Conservation (phyloP, 164 flowering plant genomes). For the Echeveria elegans region DNA sequence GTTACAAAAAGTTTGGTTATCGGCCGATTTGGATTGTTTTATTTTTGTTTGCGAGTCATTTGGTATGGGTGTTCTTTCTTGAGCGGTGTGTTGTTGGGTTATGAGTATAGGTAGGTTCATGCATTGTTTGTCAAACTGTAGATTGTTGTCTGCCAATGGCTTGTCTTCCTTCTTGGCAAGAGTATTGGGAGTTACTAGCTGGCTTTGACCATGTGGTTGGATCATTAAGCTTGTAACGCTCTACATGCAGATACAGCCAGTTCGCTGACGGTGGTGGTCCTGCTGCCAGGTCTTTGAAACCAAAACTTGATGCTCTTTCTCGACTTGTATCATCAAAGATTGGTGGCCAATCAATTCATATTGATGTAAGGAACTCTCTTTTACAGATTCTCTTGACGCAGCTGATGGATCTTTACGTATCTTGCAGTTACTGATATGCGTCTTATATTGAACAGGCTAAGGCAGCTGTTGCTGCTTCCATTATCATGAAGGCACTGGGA, state of each 20-base stretch:
- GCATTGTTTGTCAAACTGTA: not conserved
- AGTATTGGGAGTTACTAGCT: not conserved
- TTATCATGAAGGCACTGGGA: constrained; percentile 48
- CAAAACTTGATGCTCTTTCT: constrained; percentile 30
- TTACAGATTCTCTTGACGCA: not conserved
- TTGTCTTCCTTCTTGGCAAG: too few relatives aligned
- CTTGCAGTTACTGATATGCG: not conserved
- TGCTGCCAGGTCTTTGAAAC: constrained; percentile 38
- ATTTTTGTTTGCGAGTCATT: too few relatives aligned
- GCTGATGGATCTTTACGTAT: not conserved
- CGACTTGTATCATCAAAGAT: constrained; percentile 18
- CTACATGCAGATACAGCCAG: constrained; percentile 38
- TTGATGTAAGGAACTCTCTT: constrained; percentile 28
- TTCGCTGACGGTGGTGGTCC: constrained; percentile 62
- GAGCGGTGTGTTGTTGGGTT: too few relatives aligned
- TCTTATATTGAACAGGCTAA: constrained; percentile 24
- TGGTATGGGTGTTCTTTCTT: too few relatives aligned
- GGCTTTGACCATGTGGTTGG: too few relatives aligned
- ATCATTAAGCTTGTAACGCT: too few relatives aligned
- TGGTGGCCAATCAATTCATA: constrained; percentile 20
- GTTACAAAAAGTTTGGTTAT: too few relatives aligned
- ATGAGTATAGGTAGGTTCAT: not conserved
- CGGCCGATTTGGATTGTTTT: too few relatives aligned
- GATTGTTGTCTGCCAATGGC: not conserved
- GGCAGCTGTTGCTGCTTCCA: constrained; percentile 29